Base-by-base conservation (phyloP, 106 monocot species). In the Ottelia alismoides region DNA sequence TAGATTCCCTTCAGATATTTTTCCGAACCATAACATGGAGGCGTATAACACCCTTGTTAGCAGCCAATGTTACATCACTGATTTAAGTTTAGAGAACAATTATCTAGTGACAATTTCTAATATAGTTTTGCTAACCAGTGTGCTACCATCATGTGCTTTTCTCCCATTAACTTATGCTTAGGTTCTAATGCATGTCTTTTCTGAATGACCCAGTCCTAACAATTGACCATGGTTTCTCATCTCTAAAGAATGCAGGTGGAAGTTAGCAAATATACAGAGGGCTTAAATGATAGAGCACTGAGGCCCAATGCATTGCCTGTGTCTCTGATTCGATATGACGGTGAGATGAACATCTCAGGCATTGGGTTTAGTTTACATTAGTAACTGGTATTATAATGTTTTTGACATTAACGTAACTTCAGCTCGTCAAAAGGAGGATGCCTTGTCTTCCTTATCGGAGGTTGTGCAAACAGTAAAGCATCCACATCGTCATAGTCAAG, bases 181-280 rank as follows among this genome's bases (percentile, higher is more conserved):
- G n/a, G n/a, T n/a, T n/a, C n/a, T n/a, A n/a, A n/a, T n/a, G n/a
- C n/a, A n/a, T n/a, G n/a, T n/a, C n/a, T n/a, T n/a, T n/a, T n/a
- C n/a, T n/a, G n/a, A n/a, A n/a, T n/a, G n/a, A n/a, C n/a, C n/a
- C n/a, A n/a, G n/a, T n/a, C n/a, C n/a, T n/a, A n/a, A n/a, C n/a
- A n/a, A n/a, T n/a, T n/a, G n/a, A n/a, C n/a, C n/a, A n/a, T n/a
- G n/a, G n/a, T n/a, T n/a, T n/a, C n/a, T n/a, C n/a, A n/a, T n/a
- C n/a, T n/a, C n/a, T n/a, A n/a, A n/a, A 84, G 88, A 52, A 88
- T 88, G 88, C 94, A 94, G 63, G 84, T 96, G 68, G 94, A 94
- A 74, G 88, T 94, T 44, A 88, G 88, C 76, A 94, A 94, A 66
- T 84, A 78, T 27, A 94, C 94, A 40, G 88, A 94, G 75, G 88